phyloP scores from a whole-genome alignment of 179 eudicot genomes.

The Corrigiola litoralis region DNA sequence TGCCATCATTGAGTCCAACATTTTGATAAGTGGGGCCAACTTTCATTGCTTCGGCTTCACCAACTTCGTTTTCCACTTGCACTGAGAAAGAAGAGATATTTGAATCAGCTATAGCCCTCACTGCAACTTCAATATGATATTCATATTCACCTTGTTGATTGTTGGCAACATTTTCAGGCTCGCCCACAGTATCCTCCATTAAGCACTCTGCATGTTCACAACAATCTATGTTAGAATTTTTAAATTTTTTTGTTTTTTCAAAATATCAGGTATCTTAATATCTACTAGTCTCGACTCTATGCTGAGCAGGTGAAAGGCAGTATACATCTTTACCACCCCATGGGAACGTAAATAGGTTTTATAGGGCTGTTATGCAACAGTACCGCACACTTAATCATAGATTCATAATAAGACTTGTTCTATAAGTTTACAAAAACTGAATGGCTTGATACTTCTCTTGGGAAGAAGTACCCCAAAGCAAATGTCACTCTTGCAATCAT shows the following conservation, averaged over 20 bases:
- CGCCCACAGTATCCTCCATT: neutral
- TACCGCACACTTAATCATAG: too few relatives aligned
- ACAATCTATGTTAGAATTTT: too few relatives aligned
- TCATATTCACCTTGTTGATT: conserved; percentile 15
- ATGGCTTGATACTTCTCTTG: neutral
- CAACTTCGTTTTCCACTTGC: conserved; percentile 16
- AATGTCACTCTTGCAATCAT: neutral
- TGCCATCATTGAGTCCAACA: conserved; percentile 15
- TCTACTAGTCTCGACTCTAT: neutral
- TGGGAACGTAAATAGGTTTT: too few relatives aligned
- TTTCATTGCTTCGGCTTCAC: conserved; percentile 19
- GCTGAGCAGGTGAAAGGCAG: neutral
- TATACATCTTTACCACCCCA: neutral
- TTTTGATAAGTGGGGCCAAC: neutral
- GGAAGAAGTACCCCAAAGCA: neutral
- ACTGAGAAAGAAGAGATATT: conserved; percentile 11
- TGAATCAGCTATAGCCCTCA: conserved; percentile 16
- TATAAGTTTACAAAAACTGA: too few relatives aligned
- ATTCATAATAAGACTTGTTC: too few relatives aligned
- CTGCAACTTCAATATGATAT: neutral
- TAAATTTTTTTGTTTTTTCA: too few relatives aligned
- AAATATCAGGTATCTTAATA: too few relatives aligned
- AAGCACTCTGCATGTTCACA: conserved; percentile 15
- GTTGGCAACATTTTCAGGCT: conserved; percentile 15
- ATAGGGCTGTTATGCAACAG: too few relatives aligned